Base-by-base conservation (phyloP, 2,329 filamentous ascomycete species). In the Botrytis tulipae region DNA sequence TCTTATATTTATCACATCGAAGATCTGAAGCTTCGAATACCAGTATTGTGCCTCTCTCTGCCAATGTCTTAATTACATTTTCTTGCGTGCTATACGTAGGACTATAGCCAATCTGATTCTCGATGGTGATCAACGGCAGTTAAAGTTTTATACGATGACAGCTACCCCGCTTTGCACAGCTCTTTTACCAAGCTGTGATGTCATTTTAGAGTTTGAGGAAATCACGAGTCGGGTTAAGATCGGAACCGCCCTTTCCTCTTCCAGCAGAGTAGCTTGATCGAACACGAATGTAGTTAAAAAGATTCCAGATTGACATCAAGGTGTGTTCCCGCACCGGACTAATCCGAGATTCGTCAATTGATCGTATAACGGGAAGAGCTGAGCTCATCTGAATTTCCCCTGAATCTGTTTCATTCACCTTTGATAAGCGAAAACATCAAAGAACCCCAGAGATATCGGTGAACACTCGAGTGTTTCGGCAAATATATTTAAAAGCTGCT, bases 91-190 rank as follows among this genome's bases (percentile, higher is more conserved):
- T 51, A 54, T 16, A 54, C 48, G 5, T n/a, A 54, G 25, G 25
- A n/a, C 25, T 7, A 20, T 14, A 2, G 25, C 60, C 22, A 42
- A n/a, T 62, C 37, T 16, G 37, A 12, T 3, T 29, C 40, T 62
- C 7, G 4, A 29, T 42, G 16, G 8, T 20, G 37, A 20, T n/a
- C 37, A 12, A 25, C 3, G 12, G 12, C 59, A 62, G 37, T 42
- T 63, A 44, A 63, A 18, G 37, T 42, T 42, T 14, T 29, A 9
- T 25, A 29, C 35, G 22, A 61, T 40, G 51, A 29, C 22, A n/a
- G 35, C 22, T 40, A 40, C 65, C 46, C 65, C 65, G 46, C 65
- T 67, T 54, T 67, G 46, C 65, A 22, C 46, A 40, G 29, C 44
- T 51, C 48, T 57, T 7, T n/a, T 57, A 57, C 16, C 9, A 46